A percentile compares a stretch with the other conserved stretches of the same genome.
phyloP scores from a whole-genome alignment of 371 early-diverging fungal genomes.

The Choanephora cucurbitarum region DNA sequence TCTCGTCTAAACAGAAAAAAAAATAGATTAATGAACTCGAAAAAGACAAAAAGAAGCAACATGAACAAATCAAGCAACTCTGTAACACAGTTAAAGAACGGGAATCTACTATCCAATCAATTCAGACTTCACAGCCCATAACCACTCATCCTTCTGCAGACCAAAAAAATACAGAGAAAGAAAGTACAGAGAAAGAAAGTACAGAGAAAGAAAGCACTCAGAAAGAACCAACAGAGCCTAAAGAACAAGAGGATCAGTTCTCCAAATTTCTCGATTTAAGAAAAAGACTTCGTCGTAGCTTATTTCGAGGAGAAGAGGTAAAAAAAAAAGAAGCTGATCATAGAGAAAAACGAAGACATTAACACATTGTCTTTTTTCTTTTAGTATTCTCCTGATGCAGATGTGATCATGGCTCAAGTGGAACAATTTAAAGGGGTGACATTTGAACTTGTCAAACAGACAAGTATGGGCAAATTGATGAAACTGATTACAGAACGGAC shows the following conservation, averaged over 20 bases:
- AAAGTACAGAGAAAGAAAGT: not conserved
- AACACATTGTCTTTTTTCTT: not conserved
- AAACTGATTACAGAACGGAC: constrained; percentile 41
- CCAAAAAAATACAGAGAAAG: too few species aligned
- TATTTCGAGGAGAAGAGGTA: constrained; percentile 45
- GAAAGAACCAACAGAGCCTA: too few species aligned
- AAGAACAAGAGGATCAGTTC: not conserved
- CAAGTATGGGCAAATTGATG: constrained; percentile 51
- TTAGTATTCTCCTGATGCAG: constrained; percentile 37
- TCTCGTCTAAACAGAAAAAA: too few species aligned
- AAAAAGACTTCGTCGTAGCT: constrained; percentile 37
- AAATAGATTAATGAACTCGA: constrained; percentile 42
- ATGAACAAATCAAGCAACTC: constrained; percentile 24
- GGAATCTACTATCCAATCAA: constrained; percentile 14
- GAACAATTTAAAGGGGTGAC: constrained; percentile 44
- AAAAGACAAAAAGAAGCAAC: constrained; percentile 33
- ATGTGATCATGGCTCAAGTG: constrained; percentile 37
- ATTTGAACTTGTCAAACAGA: constrained; percentile 52
- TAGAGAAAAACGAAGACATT: too few species aligned
- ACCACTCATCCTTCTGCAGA: too few species aligned
- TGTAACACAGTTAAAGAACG: constrained; percentile 19
- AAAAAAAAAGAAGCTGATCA: not conserved
- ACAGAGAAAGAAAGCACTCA: not conserved
- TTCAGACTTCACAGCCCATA: not conserved
- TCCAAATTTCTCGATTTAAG: constrained; percentile 33